phyloP scores from a whole-genome alignment of 2,329 filamentous ascomycete genomes.

The Ascochyta fabae region DNA sequence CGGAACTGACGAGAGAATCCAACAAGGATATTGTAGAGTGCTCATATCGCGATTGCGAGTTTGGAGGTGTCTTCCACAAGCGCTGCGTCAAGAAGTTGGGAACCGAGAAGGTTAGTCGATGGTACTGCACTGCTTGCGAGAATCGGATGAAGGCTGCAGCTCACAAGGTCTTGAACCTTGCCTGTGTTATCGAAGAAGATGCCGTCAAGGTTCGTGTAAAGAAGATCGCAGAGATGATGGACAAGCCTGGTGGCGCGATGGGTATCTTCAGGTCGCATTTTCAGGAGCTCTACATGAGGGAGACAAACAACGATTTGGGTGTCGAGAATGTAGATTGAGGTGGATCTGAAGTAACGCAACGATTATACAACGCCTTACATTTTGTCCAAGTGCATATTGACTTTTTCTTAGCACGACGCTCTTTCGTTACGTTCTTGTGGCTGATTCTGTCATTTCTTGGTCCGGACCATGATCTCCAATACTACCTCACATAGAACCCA shows the following conservation, averaged over 20 bases:
- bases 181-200: not conserved
- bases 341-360: not conserved
- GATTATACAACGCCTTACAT: not conserved
- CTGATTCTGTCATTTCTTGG: not conserved
- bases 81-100: constrained; percentile 30
- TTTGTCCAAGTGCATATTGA: too few species aligned
- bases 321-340: not conserved
- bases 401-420: too few species aligned
- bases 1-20: not conserved
- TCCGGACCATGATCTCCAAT: too few species aligned
- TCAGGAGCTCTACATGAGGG: not conserved
- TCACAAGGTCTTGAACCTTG: constrained; percentile 2
- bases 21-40: constrained; percentile 20
- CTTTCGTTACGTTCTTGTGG: too few species aligned
- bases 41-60: constrained; percentile 23
- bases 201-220: not conserved
- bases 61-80: constrained; percentile 29
- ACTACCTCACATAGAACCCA: too few species aligned
- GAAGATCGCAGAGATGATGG: not conserved
- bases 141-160: constrained; percentile 23
- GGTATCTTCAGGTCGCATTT: not conserved
- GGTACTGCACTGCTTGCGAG: constrained; percentile 36
- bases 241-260: not conserved
- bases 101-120: constrained; percentile 26
- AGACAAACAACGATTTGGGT: not conserved